Conservation (phyloP, 345 rosid species). For the Ceriops tagal region DNA sequence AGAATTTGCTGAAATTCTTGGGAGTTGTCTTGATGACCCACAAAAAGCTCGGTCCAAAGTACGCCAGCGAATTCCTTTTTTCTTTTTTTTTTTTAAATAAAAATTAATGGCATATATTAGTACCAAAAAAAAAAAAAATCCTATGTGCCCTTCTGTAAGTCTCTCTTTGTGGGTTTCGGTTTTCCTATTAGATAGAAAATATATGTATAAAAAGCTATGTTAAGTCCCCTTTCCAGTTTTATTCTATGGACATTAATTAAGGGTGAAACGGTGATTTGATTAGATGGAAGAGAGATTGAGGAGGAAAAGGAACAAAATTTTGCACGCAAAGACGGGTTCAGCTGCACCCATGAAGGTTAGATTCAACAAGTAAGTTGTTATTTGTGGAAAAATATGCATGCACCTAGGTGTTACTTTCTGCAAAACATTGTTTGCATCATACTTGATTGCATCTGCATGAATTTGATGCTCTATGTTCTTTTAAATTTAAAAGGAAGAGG, state of each 20-base stretch:
- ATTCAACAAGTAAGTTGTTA: slow-evolving; percentile 69
- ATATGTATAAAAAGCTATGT: neutral
- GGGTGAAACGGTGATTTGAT: slow-evolving; percentile 9
- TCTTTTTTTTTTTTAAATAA: too few relatives aligned
- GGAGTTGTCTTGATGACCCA: slow-evolving; percentile 69
- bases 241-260: neutral
- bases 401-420: neutral
- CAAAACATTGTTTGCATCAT: too few relatives aligned
- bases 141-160: too few relatives aligned
- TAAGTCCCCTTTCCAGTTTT: neutral
- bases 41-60: slow-evolving; percentile 71
- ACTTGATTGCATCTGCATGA: too few relatives aligned
- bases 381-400: neutral
- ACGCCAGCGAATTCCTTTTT: slow-evolving; percentile 11
- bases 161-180: too few relatives aligned
- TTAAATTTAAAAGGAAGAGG: too few relatives aligned
- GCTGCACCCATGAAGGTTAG: slow-evolving; percentile 63
- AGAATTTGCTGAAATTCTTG: slow-evolving; percentile 79
- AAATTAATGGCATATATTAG: too few relatives aligned
- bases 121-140: too few relatives aligned
- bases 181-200: too few relatives aligned
- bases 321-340: slow-evolving; percentile 84
- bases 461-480: too few relatives aligned
- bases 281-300: slow-evolving; percentile 91
- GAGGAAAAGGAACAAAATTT: slow-evolving; percentile 71